Evolutionary conservation across 441 rosid genomes (phyloP), one percentile per base, ranked within the genome.

Genomic region (Daphne laureola): DNA sequence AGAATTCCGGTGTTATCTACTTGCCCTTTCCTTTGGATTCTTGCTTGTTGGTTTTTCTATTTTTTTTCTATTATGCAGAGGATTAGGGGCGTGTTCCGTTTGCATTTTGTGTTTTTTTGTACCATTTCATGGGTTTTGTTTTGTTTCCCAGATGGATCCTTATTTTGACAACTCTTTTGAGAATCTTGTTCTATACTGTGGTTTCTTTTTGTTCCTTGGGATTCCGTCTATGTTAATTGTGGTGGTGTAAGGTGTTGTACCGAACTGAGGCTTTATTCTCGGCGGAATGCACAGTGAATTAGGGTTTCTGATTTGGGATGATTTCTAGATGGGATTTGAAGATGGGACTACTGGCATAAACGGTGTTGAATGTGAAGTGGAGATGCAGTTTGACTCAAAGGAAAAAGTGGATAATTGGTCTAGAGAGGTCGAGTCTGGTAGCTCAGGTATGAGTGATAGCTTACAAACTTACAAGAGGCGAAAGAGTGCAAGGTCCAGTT

Each of bases 391-490:
- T 62, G 46, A 67, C 64, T 72, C 61, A 59, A 60, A 47, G 59
- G 84, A 60, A 59, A 62, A 63, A 26, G 15, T 63, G 62, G 61
- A 11, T 51, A 67, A 66, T 66, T 76, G 78, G 63, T 67, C 64
- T 74, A 67, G 49, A 52, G 69, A 65, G 51, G 66, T 69, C 53
- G 75, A 64, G 46, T 65, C 67, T 45, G 67, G 79, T 44, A 70
- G 77, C 57, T 77, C 77, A 0, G 64, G 69, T 15, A 67, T 50
- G 41, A 51, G 66, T 48, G 78, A 69, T 61, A 58, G 63, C 47
- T 36, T 81, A 15, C 81, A 59, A 55, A 84, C 86, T 11, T 86
- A 84, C 72, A 92, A 86, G 84, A 78, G 98, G 70, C 74, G 92
- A 21, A 86, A 67, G 75, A 67, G 26, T 48, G 64, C 54, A 23